A percentile compares a stretch with the other conserved stretches of the same genome.
Conservation (phyloP, 345 rosid genomes). For the Populus ilicifolia region DNA sequence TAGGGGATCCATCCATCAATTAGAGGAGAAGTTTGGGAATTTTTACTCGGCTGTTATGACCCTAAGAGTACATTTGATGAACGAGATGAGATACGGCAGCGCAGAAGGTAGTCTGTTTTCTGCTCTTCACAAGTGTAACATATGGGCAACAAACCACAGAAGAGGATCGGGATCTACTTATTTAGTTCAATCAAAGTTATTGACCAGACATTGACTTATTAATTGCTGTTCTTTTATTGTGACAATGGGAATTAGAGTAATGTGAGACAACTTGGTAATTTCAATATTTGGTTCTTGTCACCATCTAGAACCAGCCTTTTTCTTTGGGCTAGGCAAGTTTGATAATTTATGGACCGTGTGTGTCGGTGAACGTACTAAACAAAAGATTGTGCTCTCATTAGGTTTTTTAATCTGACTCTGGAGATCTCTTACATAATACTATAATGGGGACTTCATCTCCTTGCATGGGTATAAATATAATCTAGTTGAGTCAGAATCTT, state of each 20-base stretch:
- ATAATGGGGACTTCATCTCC: neutral
- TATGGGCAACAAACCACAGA: neutral
- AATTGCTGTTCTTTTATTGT: neutral
- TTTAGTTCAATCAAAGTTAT: neutral
- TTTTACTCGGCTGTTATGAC: conserved; percentile 89
- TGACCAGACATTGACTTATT: neutral
- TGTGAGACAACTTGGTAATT: neutral
- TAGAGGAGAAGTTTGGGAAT: conserved; percentile 99
- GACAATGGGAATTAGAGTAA: neutral
- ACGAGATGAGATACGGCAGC: conserved; percentile 67
- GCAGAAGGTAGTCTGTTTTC: conserved; percentile 57
- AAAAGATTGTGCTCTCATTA: neutral
- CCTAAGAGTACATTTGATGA: conserved; percentile 86
- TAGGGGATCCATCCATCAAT: conserved; percentile 96
- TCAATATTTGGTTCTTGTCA: neutral
- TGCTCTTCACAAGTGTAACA: neutral
- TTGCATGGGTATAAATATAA: neutral
- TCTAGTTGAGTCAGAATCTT: neutral
- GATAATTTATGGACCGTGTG: neutral
- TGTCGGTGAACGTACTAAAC: neutral
- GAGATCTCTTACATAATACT: neutral
- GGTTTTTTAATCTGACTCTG: neutral
- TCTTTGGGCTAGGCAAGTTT: neutral
- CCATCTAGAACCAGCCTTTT: neutral
- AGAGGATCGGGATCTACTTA: neutral